A percentile compares a stretch with the other conserved stretches of the same genome.
Conservation (phyloP, 768 basidiomycete species). For the Serendipita sp. region DNA sequence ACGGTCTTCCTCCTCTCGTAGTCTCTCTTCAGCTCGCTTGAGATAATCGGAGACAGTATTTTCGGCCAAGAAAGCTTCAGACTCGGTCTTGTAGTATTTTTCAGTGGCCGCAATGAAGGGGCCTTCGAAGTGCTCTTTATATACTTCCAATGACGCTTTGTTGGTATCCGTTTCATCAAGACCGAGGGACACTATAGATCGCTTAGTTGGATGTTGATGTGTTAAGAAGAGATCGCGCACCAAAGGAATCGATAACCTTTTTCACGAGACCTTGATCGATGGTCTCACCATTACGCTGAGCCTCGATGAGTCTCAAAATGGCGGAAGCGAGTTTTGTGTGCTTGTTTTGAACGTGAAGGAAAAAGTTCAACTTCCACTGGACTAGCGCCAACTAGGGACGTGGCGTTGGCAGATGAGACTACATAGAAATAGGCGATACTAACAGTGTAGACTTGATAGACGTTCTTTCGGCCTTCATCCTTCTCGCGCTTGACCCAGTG, state of each 20-base stretch:
- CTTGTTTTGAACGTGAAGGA: constrained; percentile 70
- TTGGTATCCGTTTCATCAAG: constrained; percentile 84
- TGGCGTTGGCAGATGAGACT: constrained; percentile 19
- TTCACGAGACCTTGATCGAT: constrained; percentile 88
- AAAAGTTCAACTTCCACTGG: constrained; percentile 89
- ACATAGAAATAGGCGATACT: constrained; percentile 23
- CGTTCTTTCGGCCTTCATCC: constrained; percentile 87
- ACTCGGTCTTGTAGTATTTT: constrained; percentile 83
- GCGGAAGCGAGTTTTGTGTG: constrained; percentile 72
- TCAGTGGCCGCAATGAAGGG: constrained; percentile 83
- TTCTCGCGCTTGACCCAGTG: constrained; percentile 99
- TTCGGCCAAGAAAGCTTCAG: constrained; percentile 71
- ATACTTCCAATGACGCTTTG: constrained; percentile 84
- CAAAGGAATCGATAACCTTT: constrained; percentile 85
- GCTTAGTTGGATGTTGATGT: not conserved
- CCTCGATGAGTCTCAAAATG: constrained; percentile 77
- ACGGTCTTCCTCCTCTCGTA: constrained; percentile 88
- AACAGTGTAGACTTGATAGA: constrained; percentile 93
- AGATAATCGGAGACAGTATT: constrained; percentile 89
- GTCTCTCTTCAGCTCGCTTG: constrained; percentile 81
- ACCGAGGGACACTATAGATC: constrained; percentile 55
- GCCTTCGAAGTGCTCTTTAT: constrained; percentile 75
- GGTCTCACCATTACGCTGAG: constrained; percentile 82
- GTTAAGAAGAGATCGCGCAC: constrained; percentile 12
- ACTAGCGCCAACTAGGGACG: constrained; percentile 65